Conservation (phyloP, 2,329 filamentous ascomycete genomes). For the Shiraia bambusicola region DNA sequence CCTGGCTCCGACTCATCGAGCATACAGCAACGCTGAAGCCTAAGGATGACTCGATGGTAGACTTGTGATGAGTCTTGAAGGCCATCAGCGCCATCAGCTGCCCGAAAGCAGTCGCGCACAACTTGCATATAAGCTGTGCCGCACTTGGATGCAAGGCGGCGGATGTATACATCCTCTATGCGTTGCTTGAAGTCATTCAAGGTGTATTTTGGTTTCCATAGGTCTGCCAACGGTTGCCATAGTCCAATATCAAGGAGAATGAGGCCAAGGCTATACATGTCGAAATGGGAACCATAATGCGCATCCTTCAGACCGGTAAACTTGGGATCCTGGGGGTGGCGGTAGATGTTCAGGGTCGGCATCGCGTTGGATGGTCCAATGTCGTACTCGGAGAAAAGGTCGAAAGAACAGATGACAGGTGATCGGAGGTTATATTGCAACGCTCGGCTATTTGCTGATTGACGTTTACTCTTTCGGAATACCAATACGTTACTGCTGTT, state of each 20-base stretch:
- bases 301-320: slow-evolving; percentile 32
- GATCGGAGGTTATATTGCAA: slow-evolving; percentile 60
- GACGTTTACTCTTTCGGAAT: slow-evolving; percentile 51
- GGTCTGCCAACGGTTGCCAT: slow-evolving; percentile 66
- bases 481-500: slow-evolving; percentile 69
- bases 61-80: slow-evolving; percentile 37
- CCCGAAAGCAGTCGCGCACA: slow-evolving; percentile 69
- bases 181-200: slow-evolving; percentile 63
- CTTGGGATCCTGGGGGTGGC: slow-evolving; percentile 61
- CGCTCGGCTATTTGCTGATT: slow-evolving; percentile 47
- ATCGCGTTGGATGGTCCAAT: slow-evolving; percentile 50
- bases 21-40: slow-evolving; percentile 43
- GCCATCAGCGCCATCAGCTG: slow-evolving; percentile 56
- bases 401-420: slow-evolving; percentile 72
- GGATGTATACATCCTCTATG: slow-evolving; percentile 64
- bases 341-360: slow-evolving; percentile 59
- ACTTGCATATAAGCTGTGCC: slow-evolving; percentile 75
- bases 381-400: slow-evolving; percentile 64
- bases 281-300: slow-evolving; percentile 48
- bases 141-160: slow-evolving; percentile 66
- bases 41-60: slow-evolving; percentile 50
- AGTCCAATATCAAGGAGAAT: slow-evolving; percentile 73
- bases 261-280: slow-evolving; percentile 73
- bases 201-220: slow-evolving; percentile 62
- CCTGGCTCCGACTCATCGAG: slow-evolving; percentile 41